These are phyloP conservation scores for Hypoxylon cercidicola DNA, from an alignment of 495 filamentous ascomycete species.

Conservation along the genomic window DNA sequence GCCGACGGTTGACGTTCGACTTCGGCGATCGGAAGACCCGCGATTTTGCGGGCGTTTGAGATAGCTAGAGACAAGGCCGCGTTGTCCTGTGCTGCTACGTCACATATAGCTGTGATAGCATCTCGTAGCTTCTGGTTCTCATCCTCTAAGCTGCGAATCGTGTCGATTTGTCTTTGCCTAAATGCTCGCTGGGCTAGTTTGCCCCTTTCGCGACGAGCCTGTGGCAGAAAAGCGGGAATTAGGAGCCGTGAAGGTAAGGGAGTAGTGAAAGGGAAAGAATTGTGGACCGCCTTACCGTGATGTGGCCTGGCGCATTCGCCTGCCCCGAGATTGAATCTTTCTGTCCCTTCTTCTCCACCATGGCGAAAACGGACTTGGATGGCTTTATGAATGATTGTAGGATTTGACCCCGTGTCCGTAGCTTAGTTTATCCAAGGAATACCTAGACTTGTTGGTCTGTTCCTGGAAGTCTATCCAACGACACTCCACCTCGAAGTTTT, in stretches of 20 bases:
- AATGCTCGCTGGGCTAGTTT: slow-evolving; percentile 39
- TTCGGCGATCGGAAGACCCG: slow-evolving; percentile 11
- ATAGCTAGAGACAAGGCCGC: slow-evolving; percentile 16
- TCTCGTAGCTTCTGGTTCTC: slow-evolving; percentile 33
- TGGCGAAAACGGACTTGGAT: not conserved
- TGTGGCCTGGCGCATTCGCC: slow-evolving; percentile 10
- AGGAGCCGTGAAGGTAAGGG: not conserved
- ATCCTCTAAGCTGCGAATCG: slow-evolving; percentile 23
- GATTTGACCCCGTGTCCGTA: not conserved
- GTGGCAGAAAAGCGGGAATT: slow-evolving; percentile 11
- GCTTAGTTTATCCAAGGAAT: not conserved
- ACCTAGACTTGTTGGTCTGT: not conserved
- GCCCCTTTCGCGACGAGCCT: slow-evolving; percentile 38
- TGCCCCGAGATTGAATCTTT: slow-evolving; percentile 8
- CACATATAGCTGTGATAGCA: slow-evolving; percentile 26
- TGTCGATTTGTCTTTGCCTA: slow-evolving; percentile 40
- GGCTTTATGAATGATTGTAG: not conserved
- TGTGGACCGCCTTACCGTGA: slow-evolving; percentile 31
- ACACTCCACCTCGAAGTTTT: no score
- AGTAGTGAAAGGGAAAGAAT: not conserved
- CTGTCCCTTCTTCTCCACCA: slow-evolving; percentile 13
- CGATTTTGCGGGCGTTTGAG: slow-evolving; percentile 18
- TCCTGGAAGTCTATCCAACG: no score
- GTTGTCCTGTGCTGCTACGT: slow-evolving; percentile 10
- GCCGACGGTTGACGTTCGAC: not conserved